These are phyloP conservation scores for Rhizopus delemar DNA, from an alignment of 371 early-diverging fungal species.

Conservation along the genomic window DNA sequence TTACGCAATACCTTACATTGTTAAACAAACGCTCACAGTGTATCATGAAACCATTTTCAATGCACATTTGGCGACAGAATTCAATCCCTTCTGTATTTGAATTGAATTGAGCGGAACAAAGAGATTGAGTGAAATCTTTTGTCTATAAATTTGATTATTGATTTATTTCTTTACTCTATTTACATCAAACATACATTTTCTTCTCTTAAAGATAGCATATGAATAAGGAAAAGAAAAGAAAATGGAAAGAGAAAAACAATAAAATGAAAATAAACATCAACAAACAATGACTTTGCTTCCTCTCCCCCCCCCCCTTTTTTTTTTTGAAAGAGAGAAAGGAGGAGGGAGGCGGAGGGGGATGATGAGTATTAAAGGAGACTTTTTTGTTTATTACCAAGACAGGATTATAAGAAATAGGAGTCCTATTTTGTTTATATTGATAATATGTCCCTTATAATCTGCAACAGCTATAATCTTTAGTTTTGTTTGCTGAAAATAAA, in stretches of 20 bases:
- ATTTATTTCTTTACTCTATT: neutral
- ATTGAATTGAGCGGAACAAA: slow-evolving; percentile 19
- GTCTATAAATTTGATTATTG: neutral
- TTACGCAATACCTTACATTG: slow-evolving; percentile 28
- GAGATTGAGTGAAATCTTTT: neutral
- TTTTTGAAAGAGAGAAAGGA: slow-evolving; percentile 12
- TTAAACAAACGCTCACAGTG: slow-evolving; percentile 43
- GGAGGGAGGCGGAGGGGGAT: slow-evolving; percentile 11
- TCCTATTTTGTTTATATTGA: too few relatives aligned
- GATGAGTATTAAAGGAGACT: slow-evolving; percentile 13
- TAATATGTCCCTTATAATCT: too few relatives aligned
- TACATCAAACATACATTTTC: neutral
- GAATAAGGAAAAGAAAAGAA: slow-evolving; percentile 5
- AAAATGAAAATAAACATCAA: slow-evolving; percentile 4
- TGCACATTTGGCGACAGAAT: slow-evolving; percentile 37
- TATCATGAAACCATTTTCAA: slow-evolving; percentile 42
- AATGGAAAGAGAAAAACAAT: slow-evolving; percentile 15
- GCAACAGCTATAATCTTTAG: too few relatives aligned
- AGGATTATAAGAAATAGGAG: too few relatives aligned
- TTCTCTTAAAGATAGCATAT: slow-evolving; percentile 1
- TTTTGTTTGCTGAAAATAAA: too few relatives aligned
- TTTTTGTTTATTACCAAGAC: too few relatives aligned
- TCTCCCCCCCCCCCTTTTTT: slow-evolving; percentile 1
- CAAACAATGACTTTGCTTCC: slow-evolving; percentile 1
- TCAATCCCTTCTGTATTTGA: slow-evolving; percentile 40